Conservation (phyloP, 2,329 filamentous ascomycete species). For the Colletotrichum zoysiae region DNA sequence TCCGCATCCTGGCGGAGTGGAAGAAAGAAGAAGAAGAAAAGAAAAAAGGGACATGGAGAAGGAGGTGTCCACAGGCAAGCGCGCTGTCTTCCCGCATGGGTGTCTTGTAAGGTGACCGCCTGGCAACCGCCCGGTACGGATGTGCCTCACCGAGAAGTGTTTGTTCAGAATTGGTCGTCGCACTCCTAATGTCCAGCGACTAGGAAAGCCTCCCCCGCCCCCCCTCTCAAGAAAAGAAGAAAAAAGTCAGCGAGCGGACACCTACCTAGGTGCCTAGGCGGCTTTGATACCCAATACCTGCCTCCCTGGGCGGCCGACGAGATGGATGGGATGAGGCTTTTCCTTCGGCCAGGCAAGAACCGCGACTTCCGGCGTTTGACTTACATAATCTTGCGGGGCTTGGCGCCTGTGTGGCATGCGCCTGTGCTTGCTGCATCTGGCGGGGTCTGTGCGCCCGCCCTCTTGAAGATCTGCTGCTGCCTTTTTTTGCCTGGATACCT, state of each 20-base stretch:
- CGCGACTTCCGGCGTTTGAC: constrained; percentile 30
- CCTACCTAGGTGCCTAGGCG: no score
- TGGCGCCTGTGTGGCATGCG: constrained; percentile 8
- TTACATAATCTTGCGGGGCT: constrained; percentile 26
- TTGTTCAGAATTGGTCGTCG: neutral
- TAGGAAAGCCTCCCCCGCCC: neutral
- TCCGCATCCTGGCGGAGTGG: neutral
- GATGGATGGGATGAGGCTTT: constrained; percentile 4
- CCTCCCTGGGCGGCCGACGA: neutral
- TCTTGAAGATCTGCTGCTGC: constrained; percentile 3
- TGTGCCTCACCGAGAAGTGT: constrained; percentile 12
- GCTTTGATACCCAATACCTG: neutral
- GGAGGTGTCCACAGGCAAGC: neutral
- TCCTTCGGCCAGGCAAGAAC: constrained; percentile 20
- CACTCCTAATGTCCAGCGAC: neutral
- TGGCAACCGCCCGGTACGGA: neutral
- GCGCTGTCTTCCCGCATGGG: constrained; percentile 5
- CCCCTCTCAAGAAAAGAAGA: neutral
- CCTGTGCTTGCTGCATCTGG: neutral
- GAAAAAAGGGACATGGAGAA: neutral
- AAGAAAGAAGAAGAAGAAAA: neutral
- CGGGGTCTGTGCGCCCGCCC: constrained; percentile 7
- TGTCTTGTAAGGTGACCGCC: neutral
- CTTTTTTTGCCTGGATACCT: neutral
- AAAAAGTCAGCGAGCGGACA: neutral